Percentiles rank a stretch among this genome's conserved stretches.
phyloP scores from a whole-genome alignment of 139 green algal genomes.

The Pseudopediastrum boryanum region DNA sequence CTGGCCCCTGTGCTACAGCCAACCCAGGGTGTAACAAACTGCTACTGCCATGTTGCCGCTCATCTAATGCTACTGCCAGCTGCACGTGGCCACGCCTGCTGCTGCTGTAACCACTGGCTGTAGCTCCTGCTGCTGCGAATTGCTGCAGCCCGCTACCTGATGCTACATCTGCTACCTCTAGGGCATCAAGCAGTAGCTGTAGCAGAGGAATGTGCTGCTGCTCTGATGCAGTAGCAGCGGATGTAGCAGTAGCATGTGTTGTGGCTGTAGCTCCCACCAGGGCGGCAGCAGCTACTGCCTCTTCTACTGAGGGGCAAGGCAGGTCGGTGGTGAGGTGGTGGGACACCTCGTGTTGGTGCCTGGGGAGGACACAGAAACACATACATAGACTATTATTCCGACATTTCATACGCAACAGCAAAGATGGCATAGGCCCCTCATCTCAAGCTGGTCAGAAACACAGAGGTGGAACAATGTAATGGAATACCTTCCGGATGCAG shows the following conservation, averaged over 20 bases:
- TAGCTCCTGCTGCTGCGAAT: not conserved
- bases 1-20: slow-evolving; percentile 19
- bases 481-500: no score
- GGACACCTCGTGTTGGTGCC: slow-evolving; percentile 40
- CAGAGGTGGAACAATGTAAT: no score
- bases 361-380: slow-evolving; percentile 18
- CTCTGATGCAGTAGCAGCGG: slow-evolving; percentile 1
- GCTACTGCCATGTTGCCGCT: slow-evolving; percentile 15
- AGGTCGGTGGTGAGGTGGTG: slow-evolving; percentile 31
- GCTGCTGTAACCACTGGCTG: not conserved
- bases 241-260: not conserved
- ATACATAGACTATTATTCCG: not conserved
- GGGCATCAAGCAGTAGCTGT: not conserved
- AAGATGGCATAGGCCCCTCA: no score
- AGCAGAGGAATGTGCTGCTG: not conserved
- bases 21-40: slow-evolving; percentile 31
- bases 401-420: no score
- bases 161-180: not conserved
- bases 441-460: no score
- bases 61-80: slow-evolving; percentile 27
- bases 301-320: slow-evolving; percentile 32
- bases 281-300: slow-evolving; percentile 25
- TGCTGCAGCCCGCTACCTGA: not conserved
- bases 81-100: slow-evolving; percentile 16
- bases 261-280: not conserved